Percentiles rank a stretch among this genome's conserved stretches.
These are phyloP conservation scores for Mycena rebaudengoi DNA, from an alignment of 768 basidiomycete species.

Conservation along the genomic window DNA sequence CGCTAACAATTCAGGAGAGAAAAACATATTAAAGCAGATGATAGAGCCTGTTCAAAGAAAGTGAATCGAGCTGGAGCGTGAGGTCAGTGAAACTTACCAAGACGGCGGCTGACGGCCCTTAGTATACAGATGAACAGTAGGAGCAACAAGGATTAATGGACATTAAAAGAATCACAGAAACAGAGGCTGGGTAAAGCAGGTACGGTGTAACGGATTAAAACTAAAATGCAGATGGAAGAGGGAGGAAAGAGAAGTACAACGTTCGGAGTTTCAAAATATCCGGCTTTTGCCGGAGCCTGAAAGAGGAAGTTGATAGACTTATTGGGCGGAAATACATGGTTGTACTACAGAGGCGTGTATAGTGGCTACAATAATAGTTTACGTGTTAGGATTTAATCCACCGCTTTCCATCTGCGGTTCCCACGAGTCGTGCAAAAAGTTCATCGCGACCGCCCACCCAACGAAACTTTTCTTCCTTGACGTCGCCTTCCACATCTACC, in stretches of 20 bases:
- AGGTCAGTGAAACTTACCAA: too few species aligned
- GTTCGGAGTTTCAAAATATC: neutral
- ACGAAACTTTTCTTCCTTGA: constrained; percentile 61
- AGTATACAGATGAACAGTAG: too few species aligned
- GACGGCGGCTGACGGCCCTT: too few species aligned
- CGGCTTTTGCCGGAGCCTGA: constrained; percentile 7
- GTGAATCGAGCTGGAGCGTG: too few species aligned
- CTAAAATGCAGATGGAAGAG: constrained; percentile 8
- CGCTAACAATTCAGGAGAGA: constrained; percentile 81
- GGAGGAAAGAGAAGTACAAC: neutral
- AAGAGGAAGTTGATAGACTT: constrained; percentile 18
- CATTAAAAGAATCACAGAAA: too few species aligned
- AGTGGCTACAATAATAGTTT: neutral
- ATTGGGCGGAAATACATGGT: constrained; percentile 1
- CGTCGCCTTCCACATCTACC: constrained; percentile 42
- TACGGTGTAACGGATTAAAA: too few species aligned
- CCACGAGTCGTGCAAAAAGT: constrained; percentile 70
- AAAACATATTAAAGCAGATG: constrained; percentile 73
- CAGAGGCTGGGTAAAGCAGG: too few species aligned
- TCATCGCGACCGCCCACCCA: constrained; percentile 74
- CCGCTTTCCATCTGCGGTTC: constrained; percentile 49
- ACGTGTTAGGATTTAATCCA: constrained; percentile 63
- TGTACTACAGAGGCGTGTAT: neutral
- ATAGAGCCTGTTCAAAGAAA: neutral
- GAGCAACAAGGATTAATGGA: too few species aligned